phyloP scores from a whole-genome alignment of 2,329 filamentous ascomycete species.

The Gyromitra esculenta region DNA sequence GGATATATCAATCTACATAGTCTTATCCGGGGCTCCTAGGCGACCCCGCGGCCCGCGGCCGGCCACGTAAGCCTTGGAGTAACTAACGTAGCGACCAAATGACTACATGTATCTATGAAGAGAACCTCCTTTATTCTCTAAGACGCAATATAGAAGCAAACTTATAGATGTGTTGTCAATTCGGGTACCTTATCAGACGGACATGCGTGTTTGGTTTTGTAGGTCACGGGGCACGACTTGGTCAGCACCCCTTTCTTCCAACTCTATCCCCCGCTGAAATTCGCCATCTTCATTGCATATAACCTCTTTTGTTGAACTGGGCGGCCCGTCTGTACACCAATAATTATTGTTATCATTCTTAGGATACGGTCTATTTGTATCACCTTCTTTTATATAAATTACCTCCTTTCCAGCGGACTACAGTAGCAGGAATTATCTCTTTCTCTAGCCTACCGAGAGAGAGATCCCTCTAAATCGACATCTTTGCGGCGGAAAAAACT shows the following conservation, averaged over 20 bases:
- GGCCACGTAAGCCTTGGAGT: neutral
- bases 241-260: neutral
- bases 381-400: too few species aligned
- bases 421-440: too few species aligned
- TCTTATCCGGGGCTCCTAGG: neutral
- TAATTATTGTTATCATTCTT: too few species aligned
- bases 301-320: neutral
- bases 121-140: neutral
- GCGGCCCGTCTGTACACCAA: too few species aligned
- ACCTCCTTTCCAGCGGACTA: too few species aligned
- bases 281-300: neutral
- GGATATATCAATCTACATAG: too few species aligned
- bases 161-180: neutral
- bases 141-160: neutral
- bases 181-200: neutral
- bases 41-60: neutral
- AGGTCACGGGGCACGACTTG: neutral
- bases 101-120: neutral
- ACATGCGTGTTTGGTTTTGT: neutral
- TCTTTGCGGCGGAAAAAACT: too few species aligned
- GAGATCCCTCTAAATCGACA: too few species aligned
- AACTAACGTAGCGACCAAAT: neutral
- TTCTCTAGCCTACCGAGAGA: too few species aligned
- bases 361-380: too few species aligned
- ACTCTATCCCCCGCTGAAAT: neutral